Evolutionary conservation across 23 red algal species (phyloP), one percentile per base, ranked within the genome.

Genomic region (Cyanidiococcus yangmingshanensis): DNA sequence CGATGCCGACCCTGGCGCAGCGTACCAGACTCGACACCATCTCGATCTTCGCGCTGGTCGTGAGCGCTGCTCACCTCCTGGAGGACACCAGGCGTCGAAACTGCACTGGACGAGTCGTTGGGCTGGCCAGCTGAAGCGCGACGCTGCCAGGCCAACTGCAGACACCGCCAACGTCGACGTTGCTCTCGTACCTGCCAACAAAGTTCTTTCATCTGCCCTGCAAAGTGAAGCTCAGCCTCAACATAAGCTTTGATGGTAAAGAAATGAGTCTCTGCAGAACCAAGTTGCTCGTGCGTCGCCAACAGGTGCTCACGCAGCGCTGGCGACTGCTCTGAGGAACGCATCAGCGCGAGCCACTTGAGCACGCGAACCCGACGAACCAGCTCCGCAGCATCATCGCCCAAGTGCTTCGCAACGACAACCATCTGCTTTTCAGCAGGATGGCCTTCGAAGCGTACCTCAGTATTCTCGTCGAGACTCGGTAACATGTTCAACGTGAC

Each of bases 131-230:
- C 45, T 7, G 12, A 21, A 15, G 12, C 12, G 12, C 45, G n/a
- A 12, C 7, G 21, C 63, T 71, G n/a, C 12, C 15, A 29, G 16
- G 63, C 63, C 63, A 25, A 3, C 63, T 25, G n/a, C 63, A 71
- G 32, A 25, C n/a, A 7, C 7, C 32, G 63, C 63, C n/a, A 25
- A 3, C 27, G 63, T 30, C 27, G 63, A 3, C 63, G 63, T 29
- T 71, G 63, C 63, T 71, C 63, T 35, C 63, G 63, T 35, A 35
- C 63, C 27, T 30, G n/a, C 16, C 63, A 29, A 71, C 63, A 71
- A 25, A 71, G n/a, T 29, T 71, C 12, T 29, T 71, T 25, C 21
- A 71, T 71, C 27, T 71, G 63, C 27, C n/a, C n/a, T 2, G 32
- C 63, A 35, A 7, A 71, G 3, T 7, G n/a, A 12, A 71, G 12